Evolutionary conservation across 2,329 filamentous ascomycete genomes (phyloP).

Genomic region (Alternaria alternata): DNA sequence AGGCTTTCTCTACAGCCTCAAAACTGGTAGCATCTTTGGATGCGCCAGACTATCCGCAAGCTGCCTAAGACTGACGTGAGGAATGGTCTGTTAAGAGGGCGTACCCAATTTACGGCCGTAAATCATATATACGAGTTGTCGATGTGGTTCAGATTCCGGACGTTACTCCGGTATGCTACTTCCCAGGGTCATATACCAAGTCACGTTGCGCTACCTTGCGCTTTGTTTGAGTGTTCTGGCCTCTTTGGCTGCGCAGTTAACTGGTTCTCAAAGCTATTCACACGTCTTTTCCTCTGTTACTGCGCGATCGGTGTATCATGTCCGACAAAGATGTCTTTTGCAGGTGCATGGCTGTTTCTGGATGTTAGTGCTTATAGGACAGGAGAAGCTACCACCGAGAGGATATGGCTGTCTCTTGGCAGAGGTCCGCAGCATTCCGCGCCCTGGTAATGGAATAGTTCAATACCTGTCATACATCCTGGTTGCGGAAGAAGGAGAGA

Average conservation of each 20-base stretch:
- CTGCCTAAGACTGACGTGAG: no score
- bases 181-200: no score
- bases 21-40: background rate
- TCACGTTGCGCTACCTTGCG: no score
- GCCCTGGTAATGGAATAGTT: no score
- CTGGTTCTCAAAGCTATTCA: background rate
- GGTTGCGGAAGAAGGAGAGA: no score
- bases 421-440: background rate
- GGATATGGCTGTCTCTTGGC: background rate
- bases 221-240: background rate
- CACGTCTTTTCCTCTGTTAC: background rate
- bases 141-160: background rate
- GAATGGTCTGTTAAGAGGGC: no score
- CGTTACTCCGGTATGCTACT: background rate
- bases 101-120: background rate
- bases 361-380: background rate
- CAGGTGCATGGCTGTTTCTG: background rate
- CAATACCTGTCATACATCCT: no score
- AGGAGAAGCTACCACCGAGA: background rate
- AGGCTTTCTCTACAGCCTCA: background rate
- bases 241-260: background rate
- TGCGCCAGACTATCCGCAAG: background rate
- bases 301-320: background rate
- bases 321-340: background rate
- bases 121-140: background rate